Base-by-base conservation (phyloP, 106 monocot species). In the Dendrobium huoshanense region DNA sequence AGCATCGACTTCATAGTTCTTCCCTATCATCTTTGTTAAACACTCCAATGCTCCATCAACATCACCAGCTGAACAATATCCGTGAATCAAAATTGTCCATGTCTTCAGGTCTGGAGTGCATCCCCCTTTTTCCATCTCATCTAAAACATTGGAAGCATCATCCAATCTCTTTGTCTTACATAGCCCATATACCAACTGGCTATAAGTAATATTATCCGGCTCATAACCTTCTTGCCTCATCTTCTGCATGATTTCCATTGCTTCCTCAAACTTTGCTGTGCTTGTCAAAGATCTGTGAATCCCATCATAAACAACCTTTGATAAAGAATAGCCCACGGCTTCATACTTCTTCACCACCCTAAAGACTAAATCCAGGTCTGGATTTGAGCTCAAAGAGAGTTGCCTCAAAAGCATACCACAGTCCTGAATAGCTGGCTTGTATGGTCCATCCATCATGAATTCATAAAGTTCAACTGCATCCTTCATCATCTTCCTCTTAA, bases 161-260 rank as follows among this genome's bases (percentile, higher is more conserved):
- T 98, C 91, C 22, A 98, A 82, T 44, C 84, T 85, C 78, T 87
- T 87, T 7, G 88, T 85, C 77, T 92, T 94, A 73, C 98, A 98
- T 13, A 98, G 81, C 5, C 98, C 98, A 83, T 85, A 92, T 11
- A 98, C 90, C 81, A 98, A 59, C 79, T 95, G 98, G 75, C 98
- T 98, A 72, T 92, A 94, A 7, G 98, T 95, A 59, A 95, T 92
- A 80, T 95, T 98, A 84, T 95, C 94, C 0, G 98, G 92, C 44
- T 92, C 86, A 68, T 80, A 92, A 9, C 98, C 92, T 37, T 80
- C 85, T 37, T 61, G 43, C 75, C 79, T 88, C 98, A 98, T 98
- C 83, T 70, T 94, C 79, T 78, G 82, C 74, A 98, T 48, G 29
- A 91, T 85, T 84, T 89, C 83, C 40, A 89, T 75, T 0, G 95